A percentile compares a stretch with the other conserved stretches of the same genome.
Conservation (phyloP, 2,329 filamentous ascomycete genomes). For the Sporothrix inflata region DNA sequence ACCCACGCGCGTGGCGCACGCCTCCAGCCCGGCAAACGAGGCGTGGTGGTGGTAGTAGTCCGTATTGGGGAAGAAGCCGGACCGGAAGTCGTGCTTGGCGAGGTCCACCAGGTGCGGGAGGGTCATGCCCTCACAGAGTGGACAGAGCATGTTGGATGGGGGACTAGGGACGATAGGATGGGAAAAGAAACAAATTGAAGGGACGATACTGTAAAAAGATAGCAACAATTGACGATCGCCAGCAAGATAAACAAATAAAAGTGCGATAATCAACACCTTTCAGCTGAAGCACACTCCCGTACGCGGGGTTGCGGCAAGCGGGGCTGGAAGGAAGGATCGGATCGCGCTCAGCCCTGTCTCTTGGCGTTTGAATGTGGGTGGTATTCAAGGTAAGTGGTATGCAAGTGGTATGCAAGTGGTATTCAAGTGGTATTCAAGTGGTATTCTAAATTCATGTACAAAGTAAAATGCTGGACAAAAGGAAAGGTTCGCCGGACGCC, state of each 20-base stretch:
- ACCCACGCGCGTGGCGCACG: neutral
- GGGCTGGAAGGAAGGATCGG: neutral
- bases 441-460: neutral
- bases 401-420: neutral
- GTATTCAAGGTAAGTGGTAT: neutral
- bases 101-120: neutral
- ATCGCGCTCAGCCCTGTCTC: neutral
- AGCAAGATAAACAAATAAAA: too few relatives aligned
- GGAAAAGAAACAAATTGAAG: too few relatives aligned
- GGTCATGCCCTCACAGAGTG: neutral
- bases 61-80: conserved; percentile 2
- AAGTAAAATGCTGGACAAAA: neutral
- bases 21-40: conserved; percentile 16
- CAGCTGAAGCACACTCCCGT: neutral
- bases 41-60: conserved; percentile 20
- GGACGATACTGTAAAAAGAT: too few relatives aligned
- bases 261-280: too few relatives aligned
- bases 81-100: conserved; percentile 10
- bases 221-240: too few relatives aligned
- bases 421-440: neutral
- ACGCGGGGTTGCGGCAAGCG: neutral
- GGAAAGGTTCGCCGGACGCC: neutral
- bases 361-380: neutral
- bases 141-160: neutral
- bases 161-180: too few relatives aligned